Percentiles rank a stretch among this genome's conserved stretches.
These are phyloP conservation scores for Hypoxylon sp. DNA, from an alignment of 2,329 filamentous ascomycete species.

Conservation along the genomic window DNA sequence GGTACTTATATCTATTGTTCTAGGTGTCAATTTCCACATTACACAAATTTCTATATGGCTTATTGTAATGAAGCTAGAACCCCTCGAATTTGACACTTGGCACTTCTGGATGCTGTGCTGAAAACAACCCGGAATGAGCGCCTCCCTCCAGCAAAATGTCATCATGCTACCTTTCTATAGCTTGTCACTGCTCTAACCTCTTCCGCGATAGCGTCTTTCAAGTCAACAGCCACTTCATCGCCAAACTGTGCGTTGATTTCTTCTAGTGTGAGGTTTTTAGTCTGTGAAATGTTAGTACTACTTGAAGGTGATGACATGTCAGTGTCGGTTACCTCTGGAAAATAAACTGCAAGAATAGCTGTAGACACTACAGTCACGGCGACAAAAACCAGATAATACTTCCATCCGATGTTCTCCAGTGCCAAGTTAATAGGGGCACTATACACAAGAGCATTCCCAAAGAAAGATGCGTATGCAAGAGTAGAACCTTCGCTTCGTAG, in stretches of 20 bases:
- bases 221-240: conserved; percentile 48
- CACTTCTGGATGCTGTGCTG: not conserved
- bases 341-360: conserved; percentile 47
- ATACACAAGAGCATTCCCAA: conserved; percentile 47
- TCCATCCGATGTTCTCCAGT: conserved; percentile 53
- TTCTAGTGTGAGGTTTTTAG: conserved; percentile 52
- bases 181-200: conserved; percentile 21
- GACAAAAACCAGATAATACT: conserved; percentile 53
- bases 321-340: conserved; percentile 46
- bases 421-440: conserved; percentile 41
- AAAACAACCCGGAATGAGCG: not conserved
- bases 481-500: conserved; percentile 49
- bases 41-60: not conserved
- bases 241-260: conserved; percentile 54
- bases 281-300: conserved; percentile 38
- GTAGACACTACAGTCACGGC: conserved; percentile 47
- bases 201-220: conserved; percentile 46
- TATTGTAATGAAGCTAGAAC: not conserved
- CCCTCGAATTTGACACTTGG: not conserved
- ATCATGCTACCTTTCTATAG: not conserved
- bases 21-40: not conserved
- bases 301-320: too few relatives aligned
- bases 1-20: not conserved
- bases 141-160: not conserved
- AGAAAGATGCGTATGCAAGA: conserved; percentile 48